Evolutionary conservation across 2,329 filamentous ascomycete species (phyloP), one percentile per base, ranked within the genome.

Genomic region (Hypoxylon sp.): DNA sequence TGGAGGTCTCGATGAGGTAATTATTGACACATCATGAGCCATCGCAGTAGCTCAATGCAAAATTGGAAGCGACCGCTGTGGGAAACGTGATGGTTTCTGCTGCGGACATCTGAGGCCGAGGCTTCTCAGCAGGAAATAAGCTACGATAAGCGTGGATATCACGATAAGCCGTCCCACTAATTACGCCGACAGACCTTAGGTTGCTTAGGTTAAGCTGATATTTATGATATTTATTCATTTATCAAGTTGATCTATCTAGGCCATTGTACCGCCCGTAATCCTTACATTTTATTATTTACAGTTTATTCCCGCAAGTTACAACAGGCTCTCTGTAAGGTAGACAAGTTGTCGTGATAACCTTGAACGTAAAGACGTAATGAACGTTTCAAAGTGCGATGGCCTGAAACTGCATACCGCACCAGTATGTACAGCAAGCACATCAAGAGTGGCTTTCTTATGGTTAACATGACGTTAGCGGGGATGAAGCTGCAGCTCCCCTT

Each of bases 71-170:
- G 62, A 28, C 33, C 54, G 53, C 62, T 32, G 48, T 48, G 59
- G 48, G 60, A 70, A 67, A 64, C 72, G 71, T 76, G 73, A 75
- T 72, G 70, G 60, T 74, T 72, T 75, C 70, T 74, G 70, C 73
- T 58, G 73, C 73, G 73, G 64, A 75, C 61, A 72, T 75, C 65
- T 73, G 68, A 64, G 73, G 69, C 69, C 65, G 70, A 48, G 60
- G 6, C 55, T 44, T 52, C 44, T 54, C 55, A 36, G 50, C 55
- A 36, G 50, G 45, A 48, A 28, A 52, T 52, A 38, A 51, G 50
- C 26, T 51, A 33, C 28, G 42, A 28, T 40, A 40, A 30, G 36
- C 36, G 22, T 56, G 48, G 20, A 30, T 16, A 8, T 12, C 14
- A 14, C 12, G 49, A 55, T 58, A 53, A 58, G 54, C 20, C 54